These are phyloP conservation scores for Calycina marina DNA, from an alignment of 2,329 filamentous ascomycete species.

Conservation along the genomic window DNA sequence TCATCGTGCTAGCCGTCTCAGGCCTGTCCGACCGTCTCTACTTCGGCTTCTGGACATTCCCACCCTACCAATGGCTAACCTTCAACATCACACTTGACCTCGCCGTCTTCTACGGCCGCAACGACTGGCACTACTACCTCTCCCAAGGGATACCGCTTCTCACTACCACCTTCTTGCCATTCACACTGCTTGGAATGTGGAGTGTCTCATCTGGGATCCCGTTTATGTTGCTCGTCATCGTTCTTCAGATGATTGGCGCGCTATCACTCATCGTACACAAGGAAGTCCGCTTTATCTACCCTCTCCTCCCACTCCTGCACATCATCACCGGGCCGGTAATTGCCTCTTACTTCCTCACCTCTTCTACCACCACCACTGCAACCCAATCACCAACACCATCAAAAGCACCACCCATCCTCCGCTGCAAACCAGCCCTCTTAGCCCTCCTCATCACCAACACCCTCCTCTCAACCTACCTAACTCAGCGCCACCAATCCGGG, in stretches of 20 bases:
- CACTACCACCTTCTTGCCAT: constrained; percentile 70
- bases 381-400: constrained; percentile 8
- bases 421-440: constrained; percentile 41
- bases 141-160: constrained; percentile 80
- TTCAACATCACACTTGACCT: constrained; percentile 84
- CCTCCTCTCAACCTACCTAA: constrained; percentile 57
- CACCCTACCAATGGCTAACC: constrained; percentile 71
- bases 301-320: constrained; percentile 75
- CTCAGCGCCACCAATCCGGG: constrained; percentile 66
- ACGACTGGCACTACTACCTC: constrained; percentile 85
- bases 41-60: constrained; percentile 78
- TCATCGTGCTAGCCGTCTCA: constrained; percentile 46
- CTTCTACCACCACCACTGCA: constrained; percentile 16
- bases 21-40: constrained; percentile 58
- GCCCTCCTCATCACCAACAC: constrained; percentile 50
- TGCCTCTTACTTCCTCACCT: constrained; percentile 44
- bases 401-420: constrained; percentile 25
- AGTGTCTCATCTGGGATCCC: constrained; percentile 26
- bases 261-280: constrained; percentile 84
- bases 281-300: constrained; percentile 93
- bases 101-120: constrained; percentile 83
- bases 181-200: constrained; percentile 50
- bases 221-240: constrained; percentile 34
- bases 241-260: constrained; percentile 36
- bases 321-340: constrained; percentile 59